Conservation (phyloP, 306 rosid species). For the Corylus americana region DNA sequence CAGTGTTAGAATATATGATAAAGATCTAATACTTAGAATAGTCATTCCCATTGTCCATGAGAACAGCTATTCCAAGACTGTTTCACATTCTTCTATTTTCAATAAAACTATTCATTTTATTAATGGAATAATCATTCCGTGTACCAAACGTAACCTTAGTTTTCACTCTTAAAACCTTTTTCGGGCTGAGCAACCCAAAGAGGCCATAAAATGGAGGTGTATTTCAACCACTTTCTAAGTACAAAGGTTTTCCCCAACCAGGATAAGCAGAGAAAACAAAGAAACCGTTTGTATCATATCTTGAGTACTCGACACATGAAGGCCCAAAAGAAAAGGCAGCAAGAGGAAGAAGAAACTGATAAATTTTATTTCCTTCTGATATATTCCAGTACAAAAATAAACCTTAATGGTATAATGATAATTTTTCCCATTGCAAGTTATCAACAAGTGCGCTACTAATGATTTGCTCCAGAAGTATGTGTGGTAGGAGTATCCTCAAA, state of each 20-base stretch:
- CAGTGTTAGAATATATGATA: too few species aligned
- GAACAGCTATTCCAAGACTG: too few species aligned
- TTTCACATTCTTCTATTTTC: too few species aligned
- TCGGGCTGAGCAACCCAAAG: not conserved
- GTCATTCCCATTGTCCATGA: too few species aligned
- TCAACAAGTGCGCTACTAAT: slow-evolving; percentile 7
- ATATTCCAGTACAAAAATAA: slow-evolving; percentile 16
- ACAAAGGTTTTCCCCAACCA: not conserved
- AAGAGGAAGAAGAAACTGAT: not conserved
- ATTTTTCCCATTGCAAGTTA: slow-evolving; percentile 1
- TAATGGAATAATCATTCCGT: too few species aligned
- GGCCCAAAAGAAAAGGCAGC: not conserved
- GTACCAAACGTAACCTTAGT: too few species aligned
- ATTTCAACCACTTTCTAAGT: not conserved
- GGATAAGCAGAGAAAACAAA: not conserved
- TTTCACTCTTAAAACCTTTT: not conserved
- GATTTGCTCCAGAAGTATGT: slow-evolving; percentile 23
- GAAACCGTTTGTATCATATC: not conserved
- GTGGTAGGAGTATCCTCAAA: slow-evolving; percentile 36
- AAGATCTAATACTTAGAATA: too few species aligned
- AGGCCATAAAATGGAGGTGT: not conserved
- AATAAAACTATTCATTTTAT: too few species aligned
- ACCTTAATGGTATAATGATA: slow-evolving; percentile 1
- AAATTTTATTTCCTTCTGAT: not conserved
- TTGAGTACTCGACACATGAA: not conserved